Percentiles rank a stretch among this genome's conserved stretches.
These are phyloP conservation scores for Paulownia fortunei DNA, from an alignment of 257 asterid genomes.

Conservation along the genomic window DNA sequence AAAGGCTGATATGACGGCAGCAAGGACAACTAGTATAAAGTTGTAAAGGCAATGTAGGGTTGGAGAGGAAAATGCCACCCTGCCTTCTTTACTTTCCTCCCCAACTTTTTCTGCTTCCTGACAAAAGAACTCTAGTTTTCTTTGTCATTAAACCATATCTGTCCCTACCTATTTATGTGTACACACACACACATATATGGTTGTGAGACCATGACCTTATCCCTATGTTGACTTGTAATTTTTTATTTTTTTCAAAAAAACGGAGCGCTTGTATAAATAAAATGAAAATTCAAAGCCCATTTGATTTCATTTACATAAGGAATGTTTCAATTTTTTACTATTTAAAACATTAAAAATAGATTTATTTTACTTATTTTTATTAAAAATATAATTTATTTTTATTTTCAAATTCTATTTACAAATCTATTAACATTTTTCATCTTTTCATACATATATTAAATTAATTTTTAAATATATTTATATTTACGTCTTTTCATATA, in stretches of 20 bases:
- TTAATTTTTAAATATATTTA: too few relatives aligned
- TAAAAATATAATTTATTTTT: too few relatives aligned
- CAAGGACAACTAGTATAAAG: conserved; percentile 47
- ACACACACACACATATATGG: background rate
- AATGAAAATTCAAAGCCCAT: too few relatives aligned
- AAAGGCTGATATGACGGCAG: conserved; percentile 47
- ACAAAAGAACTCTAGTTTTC: conserved; percentile 38
- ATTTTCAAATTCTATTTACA: too few relatives aligned
- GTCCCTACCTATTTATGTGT: background rate
- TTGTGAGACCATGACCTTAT: background rate
- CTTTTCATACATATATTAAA: too few relatives aligned
- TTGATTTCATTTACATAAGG: too few relatives aligned
- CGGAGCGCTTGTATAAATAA: background rate
- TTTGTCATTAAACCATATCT: conserved; percentile 21
- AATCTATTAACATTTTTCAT: too few relatives aligned
- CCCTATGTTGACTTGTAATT: background rate
- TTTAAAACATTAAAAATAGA: too few relatives aligned
- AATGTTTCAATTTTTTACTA: too few relatives aligned
- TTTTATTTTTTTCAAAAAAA: background rate
- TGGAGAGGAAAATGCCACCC: conserved; percentile 40
- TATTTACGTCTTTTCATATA: too few relatives aligned
- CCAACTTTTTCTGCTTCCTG: conserved; percentile 32
- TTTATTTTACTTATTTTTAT: too few relatives aligned
- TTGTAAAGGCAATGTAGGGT: conserved; percentile 54
- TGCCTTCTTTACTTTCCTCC: conserved; percentile 31